Conservation (phyloP, 176 grass and related monocot species). For the Oryza australiensis region DNA sequence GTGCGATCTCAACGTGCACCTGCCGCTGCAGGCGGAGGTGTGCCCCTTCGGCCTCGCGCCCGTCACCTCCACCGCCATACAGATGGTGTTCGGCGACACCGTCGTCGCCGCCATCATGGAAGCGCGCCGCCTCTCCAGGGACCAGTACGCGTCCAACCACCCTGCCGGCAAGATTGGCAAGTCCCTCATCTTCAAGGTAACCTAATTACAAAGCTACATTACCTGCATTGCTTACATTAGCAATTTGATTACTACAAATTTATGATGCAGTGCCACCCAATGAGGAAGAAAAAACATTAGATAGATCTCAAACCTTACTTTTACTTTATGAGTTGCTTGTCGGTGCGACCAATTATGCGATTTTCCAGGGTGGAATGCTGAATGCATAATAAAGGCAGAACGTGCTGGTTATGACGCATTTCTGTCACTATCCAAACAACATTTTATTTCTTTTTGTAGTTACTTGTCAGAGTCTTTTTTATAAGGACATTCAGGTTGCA, state of each 20-base stretch:
- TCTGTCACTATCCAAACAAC: not conserved
- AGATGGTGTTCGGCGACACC: slow-evolving; percentile 95
- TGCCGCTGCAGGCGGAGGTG: slow-evolving; percentile 90
- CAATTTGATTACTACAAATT: not conserved
- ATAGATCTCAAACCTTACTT: slow-evolving; percentile 37
- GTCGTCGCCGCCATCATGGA: slow-evolving; percentile 82
- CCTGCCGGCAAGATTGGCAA: slow-evolving; percentile 97
- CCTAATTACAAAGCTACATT: not conserved
- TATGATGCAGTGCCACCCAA: not conserved
- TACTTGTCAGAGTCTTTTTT: not conserved
- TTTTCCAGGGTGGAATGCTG: not conserved
- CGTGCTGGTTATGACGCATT: slow-evolving; percentile 1
- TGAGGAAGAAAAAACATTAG: slow-evolving; percentile 3
- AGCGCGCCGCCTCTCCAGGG: slow-evolving; percentile 57
- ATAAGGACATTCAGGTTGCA: not conserved
- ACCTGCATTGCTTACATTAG: not conserved
- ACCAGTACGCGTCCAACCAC: slow-evolving; percentile 89
- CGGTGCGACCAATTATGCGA: not conserved
- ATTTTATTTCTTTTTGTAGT: not conserved
- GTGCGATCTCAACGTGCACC: slow-evolving; percentile 88
- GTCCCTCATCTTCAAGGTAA: slow-evolving; percentile 94
- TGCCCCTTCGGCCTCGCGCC: slow-evolving; percentile 93
- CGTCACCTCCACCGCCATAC: slow-evolving; percentile 80
- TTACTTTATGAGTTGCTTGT: not conserved
- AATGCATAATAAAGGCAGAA: not conserved